Evolutionary conservation across 495 filamentous ascomycete genomes (phyloP).

Genomic region (Beverwykella pulmonaria): DNA sequence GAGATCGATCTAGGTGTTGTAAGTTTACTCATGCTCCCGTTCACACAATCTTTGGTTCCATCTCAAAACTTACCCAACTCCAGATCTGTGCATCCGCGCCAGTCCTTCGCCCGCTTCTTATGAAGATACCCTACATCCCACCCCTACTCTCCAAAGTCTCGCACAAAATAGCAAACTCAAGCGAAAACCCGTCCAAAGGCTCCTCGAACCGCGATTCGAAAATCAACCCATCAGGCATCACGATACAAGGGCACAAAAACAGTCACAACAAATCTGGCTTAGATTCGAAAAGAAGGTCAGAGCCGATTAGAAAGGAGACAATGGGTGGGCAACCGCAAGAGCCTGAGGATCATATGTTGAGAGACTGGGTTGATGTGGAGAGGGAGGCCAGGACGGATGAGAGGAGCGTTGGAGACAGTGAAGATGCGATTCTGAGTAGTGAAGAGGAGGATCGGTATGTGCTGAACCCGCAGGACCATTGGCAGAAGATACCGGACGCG

Average conservation of each 20-base stretch:
- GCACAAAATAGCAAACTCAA: background rate
- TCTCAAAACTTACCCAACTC: background rate
- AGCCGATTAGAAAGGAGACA: background rate
- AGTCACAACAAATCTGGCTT: background rate
- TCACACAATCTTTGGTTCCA: background rate
- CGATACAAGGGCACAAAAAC: background rate
- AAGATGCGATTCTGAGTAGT: constrained; percentile 8
- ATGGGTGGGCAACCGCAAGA: background rate
- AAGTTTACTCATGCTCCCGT: constrained; percentile 39
- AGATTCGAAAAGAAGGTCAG: constrained; percentile 6
- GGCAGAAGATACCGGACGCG: too few species aligned
- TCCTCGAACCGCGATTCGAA: too few species aligned
- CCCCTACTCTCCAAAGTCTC: constrained; percentile 1
- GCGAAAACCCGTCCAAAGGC: background rate
- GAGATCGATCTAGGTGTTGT: constrained; percentile 66
- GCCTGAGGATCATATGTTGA: constrained; percentile 1
- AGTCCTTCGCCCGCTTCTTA: constrained; percentile 20
- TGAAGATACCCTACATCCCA: constrained; percentile 8
- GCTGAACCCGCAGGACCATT: too few species aligned
- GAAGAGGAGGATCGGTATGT: background rate
- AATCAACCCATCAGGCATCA: background rate
- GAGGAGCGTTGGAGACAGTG: background rate
- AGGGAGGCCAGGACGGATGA: background rate
- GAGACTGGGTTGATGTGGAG: constrained; percentile 10
- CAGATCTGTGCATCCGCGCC: constrained; percentile 31